These are phyloP conservation scores for Melastoma malabathricum DNA, from an alignment of 345 rosid species.

Conservation along the genomic window DNA sequence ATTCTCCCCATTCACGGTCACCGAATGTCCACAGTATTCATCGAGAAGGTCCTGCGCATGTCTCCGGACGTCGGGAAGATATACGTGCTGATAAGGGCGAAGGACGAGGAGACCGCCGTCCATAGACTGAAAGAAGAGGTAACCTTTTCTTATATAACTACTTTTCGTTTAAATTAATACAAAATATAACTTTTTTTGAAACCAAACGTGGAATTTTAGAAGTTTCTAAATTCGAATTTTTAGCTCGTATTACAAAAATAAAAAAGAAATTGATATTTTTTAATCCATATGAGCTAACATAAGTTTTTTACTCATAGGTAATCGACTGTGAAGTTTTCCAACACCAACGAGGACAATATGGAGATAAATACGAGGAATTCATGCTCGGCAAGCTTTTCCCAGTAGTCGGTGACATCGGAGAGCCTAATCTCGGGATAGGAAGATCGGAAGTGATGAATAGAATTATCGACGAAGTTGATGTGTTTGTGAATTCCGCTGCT, in stretches of 20 bases:
- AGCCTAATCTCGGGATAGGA: slow-evolving; percentile 9
- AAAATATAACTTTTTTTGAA: too few relatives aligned
- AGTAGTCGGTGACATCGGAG: slow-evolving; percentile 6
- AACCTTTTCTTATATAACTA: too few relatives aligned
- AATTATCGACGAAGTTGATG: slow-evolving; percentile 14
- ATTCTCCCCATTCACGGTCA: background rate
- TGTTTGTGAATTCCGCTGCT: slow-evolving; percentile 23
- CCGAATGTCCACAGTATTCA: slow-evolving; percentile 4
- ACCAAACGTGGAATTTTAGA: too few relatives aligned
- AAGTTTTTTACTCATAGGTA: too few relatives aligned
- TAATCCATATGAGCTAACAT: too few relatives aligned
- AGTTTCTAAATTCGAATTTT: too few relatives aligned
- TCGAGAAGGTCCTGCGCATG: slow-evolving; percentile 10
- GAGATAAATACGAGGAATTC: slow-evolving; percentile 1
- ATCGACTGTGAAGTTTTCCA: slow-evolving; percentile 5
- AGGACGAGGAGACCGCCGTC: slow-evolving; percentile 4
- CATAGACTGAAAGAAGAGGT: slow-evolving; percentile 6
- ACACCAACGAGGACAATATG: slow-evolving; percentile 1
- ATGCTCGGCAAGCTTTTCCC: slow-evolving; percentile 11
- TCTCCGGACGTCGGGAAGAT: slow-evolving; percentile 7
- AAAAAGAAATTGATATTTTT: too few relatives aligned
- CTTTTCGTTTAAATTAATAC: too few relatives aligned
- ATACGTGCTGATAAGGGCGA: slow-evolving; percentile 10
- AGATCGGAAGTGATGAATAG: background rate
- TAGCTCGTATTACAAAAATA: too few relatives aligned